These are phyloP conservation scores for Capsella bursapastoris DNA, from an alignment of 345 rosid species.

Conservation along the genomic window DNA sequence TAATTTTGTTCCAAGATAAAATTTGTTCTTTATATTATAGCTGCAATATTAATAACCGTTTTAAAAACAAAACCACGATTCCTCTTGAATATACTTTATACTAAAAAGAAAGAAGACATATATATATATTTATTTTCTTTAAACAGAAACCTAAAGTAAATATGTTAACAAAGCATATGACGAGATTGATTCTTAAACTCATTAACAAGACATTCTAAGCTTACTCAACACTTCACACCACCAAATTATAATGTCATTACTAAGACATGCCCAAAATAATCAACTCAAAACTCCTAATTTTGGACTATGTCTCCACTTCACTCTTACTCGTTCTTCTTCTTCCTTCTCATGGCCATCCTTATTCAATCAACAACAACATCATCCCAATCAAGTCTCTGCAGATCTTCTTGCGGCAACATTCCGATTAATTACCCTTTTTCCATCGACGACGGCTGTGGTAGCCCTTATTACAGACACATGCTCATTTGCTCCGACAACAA, in stretches of 20 bases:
- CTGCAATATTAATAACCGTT: not conserved
- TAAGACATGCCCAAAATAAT: not conserved
- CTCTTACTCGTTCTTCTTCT: slow-evolving; percentile 33
- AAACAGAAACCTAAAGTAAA: not conserved
- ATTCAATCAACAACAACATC: slow-evolving; percentile 33
- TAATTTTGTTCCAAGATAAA: not conserved
- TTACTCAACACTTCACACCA: slow-evolving; percentile 42
- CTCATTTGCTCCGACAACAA: slow-evolving; percentile 67
- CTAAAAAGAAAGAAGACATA: not conserved
- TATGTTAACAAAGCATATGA: not conserved
- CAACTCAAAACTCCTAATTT: not conserved
- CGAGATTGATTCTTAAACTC: slow-evolving; percentile 43
- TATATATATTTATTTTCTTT: too few relatives aligned
- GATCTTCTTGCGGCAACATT: slow-evolving; percentile 73
- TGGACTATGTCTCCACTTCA: slow-evolving; percentile 40
- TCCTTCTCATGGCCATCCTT: slow-evolving; percentile 18
- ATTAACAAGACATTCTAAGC: slow-evolving; percentile 44
- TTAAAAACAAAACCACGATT: not conserved
- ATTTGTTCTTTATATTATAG: not conserved
- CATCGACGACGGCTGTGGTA: slow-evolving; percentile 89
- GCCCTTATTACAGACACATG: slow-evolving; percentile 82
- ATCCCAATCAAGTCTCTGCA: slow-evolving; percentile 58
- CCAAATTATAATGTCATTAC: slow-evolving; percentile 26
- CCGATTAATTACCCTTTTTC: slow-evolving; percentile 78
- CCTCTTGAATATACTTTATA: not conserved